phyloP scores from a whole-genome alignment of 805 yeast genomes.

The Suhomyces sp. region DNA sequence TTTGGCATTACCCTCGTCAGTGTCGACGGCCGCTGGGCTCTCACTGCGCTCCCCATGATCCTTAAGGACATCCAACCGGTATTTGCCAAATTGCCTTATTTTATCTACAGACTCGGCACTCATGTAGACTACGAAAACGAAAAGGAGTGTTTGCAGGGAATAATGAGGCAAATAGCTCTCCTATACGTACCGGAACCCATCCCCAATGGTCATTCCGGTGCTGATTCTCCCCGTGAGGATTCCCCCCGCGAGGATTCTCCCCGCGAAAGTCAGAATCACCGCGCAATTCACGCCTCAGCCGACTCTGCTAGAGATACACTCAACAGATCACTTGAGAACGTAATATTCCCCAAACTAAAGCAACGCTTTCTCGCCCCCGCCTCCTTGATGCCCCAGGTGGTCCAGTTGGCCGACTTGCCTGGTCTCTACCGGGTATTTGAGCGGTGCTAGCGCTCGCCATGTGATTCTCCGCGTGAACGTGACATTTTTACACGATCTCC shows the following conservation, averaged over 20 bases:
- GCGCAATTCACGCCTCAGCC: background rate
- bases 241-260: background rate
- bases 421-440: slow-evolving; percentile 91
- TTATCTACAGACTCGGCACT: slow-evolving; percentile 59
- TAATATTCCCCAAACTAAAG: slow-evolving; percentile 64
- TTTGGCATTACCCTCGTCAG: slow-evolving; percentile 32
- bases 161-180: slow-evolving; percentile 65
- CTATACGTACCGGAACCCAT: slow-evolving; percentile 66
- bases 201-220: background rate
- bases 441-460: slow-evolving; percentile 53
- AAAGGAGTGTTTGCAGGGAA: slow-evolving; percentile 59
- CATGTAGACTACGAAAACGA: slow-evolving; percentile 68
- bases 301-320: background rate
- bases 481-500: background rate
- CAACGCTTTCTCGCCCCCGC: slow-evolving; percentile 63
- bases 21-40: slow-evolving; percentile 35
- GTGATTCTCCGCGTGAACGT: background rate
- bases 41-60: slow-evolving; percentile 65
- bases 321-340: slow-evolving; percentile 44
- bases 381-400: slow-evolving; percentile 48
- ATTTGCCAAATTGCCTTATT: slow-evolving; percentile 59
- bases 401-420: slow-evolving; percentile 88
- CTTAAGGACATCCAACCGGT: slow-evolving; percentile 63
- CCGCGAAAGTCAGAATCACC: background rate
- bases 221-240: background rate